Evolutionary conservation across 441 rosid genomes (phyloP).

Genomic region (Pelargonium fulgidum): DNA sequence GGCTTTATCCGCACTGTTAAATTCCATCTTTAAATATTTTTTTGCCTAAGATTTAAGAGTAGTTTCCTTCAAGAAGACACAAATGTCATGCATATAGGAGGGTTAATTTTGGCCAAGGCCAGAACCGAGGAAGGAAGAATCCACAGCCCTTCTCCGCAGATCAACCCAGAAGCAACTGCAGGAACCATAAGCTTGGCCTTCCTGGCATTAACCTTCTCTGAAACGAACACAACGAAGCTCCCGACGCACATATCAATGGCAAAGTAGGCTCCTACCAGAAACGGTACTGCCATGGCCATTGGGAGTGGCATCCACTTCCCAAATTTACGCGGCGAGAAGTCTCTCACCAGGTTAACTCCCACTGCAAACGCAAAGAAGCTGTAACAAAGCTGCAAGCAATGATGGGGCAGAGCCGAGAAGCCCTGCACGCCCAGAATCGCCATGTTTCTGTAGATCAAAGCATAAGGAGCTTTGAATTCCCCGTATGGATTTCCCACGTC

Average conservation of each 20-base stretch:
- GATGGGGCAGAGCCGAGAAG: slow-evolving; percentile 73
- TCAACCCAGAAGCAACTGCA: slow-evolving; percentile 81
- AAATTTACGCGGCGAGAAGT: slow-evolving; percentile 34
- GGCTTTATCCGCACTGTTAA: too few relatives aligned
- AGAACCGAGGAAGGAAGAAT: slow-evolving; percentile 77
- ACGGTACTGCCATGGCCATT: slow-evolving; percentile 97
- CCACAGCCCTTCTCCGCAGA: slow-evolving; percentile 95
- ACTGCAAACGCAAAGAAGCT: slow-evolving; percentile 71
- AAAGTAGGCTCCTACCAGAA: slow-evolving; percentile 79
- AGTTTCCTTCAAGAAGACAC: slow-evolving; percentile 10
- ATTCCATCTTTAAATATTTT: too few relatives aligned
- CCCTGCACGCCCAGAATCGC: slow-evolving; percentile 88
- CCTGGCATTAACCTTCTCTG: slow-evolving; percentile 51
- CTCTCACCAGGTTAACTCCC: slow-evolving; percentile 50
- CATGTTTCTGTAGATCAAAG: slow-evolving; percentile 79
- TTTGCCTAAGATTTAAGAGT: too few relatives aligned
- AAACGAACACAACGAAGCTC: slow-evolving; percentile 56
- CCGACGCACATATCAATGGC: slow-evolving; percentile 90
- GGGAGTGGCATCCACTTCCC: slow-evolving; percentile 80
- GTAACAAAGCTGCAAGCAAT: slow-evolving; percentile 75
- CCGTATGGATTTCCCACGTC: slow-evolving; percentile 80
- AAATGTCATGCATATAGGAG: slow-evolving; percentile 86
- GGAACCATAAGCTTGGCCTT: slow-evolving; percentile 65
- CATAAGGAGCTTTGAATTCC: slow-evolving; percentile 89
- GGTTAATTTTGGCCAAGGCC: slow-evolving; percentile 54